A percentile compares a stretch with the other conserved stretches of the same genome.
Conservation (phyloP, 768 basidiomycete species). For the Postia placenta region DNA sequence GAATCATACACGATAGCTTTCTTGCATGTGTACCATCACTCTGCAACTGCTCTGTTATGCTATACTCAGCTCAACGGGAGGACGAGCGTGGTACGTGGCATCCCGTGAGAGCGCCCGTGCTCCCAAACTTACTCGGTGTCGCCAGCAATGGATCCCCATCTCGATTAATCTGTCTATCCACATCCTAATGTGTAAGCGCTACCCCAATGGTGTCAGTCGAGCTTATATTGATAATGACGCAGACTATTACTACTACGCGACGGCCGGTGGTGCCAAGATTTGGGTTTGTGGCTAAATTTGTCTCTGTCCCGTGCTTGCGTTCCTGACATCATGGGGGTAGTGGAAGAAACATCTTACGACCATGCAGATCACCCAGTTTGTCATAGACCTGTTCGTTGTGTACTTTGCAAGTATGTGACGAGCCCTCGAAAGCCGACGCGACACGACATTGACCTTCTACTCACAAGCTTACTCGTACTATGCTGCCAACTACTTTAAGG, state of each 20-base stretch:
- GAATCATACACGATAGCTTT: conserved; percentile 46
- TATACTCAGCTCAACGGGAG: conserved; percentile 91
- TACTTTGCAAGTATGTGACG: conserved; percentile 87
- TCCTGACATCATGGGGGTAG: conserved; percentile 31
- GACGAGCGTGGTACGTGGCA: conserved; percentile 78
- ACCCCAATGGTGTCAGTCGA: background rate
- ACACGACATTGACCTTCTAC: background rate
- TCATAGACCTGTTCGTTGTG: conserved; percentile 85
- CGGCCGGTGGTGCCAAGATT: conserved; percentile 92
- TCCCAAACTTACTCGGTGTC: background rate
- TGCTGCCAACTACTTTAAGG: conserved; percentile 51
- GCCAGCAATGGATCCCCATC: conserved; percentile 96
- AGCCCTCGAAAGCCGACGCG: background rate
- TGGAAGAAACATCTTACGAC: conserved; percentile 99
- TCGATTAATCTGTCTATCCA: conserved; percentile 87
- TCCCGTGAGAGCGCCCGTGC: background rate
- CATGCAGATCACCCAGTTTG: conserved; percentile 95
- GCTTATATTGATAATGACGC: background rate
- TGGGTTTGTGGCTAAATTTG: conserved; percentile 55
- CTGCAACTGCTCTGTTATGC: conserved; percentile 93
- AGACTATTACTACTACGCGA: conserved; percentile 99
- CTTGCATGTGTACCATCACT: conserved; percentile 98
- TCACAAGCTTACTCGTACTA: conserved; percentile 86
- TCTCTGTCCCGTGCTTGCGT: background rate
- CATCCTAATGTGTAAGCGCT: conserved; percentile 89